Percentiles rank a stretch among this genome's conserved stretches.
Conservation (phyloP, 2,329 filamentous ascomycete genomes). For the Aspergillus ochraceus region DNA sequence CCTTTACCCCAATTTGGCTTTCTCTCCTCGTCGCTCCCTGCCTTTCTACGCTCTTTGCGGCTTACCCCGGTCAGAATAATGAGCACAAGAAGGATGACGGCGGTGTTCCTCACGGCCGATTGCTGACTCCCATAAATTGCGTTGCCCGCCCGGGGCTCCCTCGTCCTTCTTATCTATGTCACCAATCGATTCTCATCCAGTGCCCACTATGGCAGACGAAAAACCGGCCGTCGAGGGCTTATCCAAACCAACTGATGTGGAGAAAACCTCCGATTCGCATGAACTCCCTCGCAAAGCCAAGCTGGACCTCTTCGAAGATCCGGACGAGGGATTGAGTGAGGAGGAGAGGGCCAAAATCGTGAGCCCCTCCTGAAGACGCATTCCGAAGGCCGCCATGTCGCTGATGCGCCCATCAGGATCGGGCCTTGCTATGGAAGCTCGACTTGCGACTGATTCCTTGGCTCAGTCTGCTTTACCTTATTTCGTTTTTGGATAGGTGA, state of each 20-base stretch:
- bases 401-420: slow-evolving; percentile 36
- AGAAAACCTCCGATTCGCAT: slow-evolving; percentile 15
- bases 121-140: background rate
- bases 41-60: background rate
- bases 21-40: background rate
- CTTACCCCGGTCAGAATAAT: background rate
- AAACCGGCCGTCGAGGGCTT: slow-evolving; percentile 15
- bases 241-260: slow-evolving; percentile 19
- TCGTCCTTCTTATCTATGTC: background rate
- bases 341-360: slow-evolving; percentile 65
- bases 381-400: background rate
- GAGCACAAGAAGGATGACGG: background rate
- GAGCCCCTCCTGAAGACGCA: slow-evolving; percentile 23
- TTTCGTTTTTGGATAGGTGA: slow-evolving; percentile 42
- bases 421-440: slow-evolving; percentile 45
- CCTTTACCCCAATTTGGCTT: background rate
- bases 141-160: background rate
- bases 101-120: background rate
- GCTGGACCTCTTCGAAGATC: slow-evolving; percentile 44
- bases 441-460: slow-evolving; percentile 48
- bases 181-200: background rate
- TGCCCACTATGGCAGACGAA: slow-evolving; percentile 13
- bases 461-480: slow-evolving; percentile 48
- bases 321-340: slow-evolving; percentile 64
- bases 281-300: slow-evolving; percentile 7